Percentiles rank a stretch among this genome's conserved stretches.
Evolutionary conservation across 345 rosid species (phyloP).

Genomic region (Hibiscus syriacus): DNA sequence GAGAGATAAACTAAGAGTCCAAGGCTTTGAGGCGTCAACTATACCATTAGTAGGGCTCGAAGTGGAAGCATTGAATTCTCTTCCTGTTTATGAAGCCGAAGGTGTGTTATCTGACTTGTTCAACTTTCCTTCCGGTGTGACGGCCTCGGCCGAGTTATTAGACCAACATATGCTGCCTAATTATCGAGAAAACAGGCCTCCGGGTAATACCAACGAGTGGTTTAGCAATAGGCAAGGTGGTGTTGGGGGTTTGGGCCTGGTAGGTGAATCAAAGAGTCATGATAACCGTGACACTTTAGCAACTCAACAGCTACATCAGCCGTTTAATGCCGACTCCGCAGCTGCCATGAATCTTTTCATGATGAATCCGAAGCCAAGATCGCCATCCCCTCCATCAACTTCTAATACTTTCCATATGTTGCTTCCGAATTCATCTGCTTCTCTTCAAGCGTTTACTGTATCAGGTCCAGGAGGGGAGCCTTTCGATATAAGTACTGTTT

Average conservation of each 20-base stretch:
- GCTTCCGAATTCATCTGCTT: conserved; percentile 55
- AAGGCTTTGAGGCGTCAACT: conserved; percentile 31
- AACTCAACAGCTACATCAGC: conserved; percentile 28
- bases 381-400: conserved; percentile 17
- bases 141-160: conserved; percentile 31
- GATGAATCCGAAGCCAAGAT: conserved; percentile 75
- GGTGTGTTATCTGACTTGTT: conserved; percentile 97
- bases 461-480: conserved; percentile 10
- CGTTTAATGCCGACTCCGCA: conserved; percentile 57
- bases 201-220: conserved; percentile 31
- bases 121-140: conserved; percentile 50
- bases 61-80: conserved; percentile 15
- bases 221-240: conserved; percentile 32
- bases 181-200: conserved; percentile 18
- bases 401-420: conserved; percentile 83
- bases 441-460: conserved; percentile 39
- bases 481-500: conserved; percentile 28
- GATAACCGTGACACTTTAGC: conserved; percentile 22
- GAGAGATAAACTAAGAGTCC: conserved; percentile 51
- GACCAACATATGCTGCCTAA: conserved; percentile 24
- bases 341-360: conserved; percentile 91
- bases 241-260: conserved; percentile 25
- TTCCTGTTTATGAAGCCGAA: conserved; percentile 65
- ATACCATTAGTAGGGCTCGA: conserved; percentile 48
- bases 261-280: conserved; percentile 28